Evolutionary conservation across 768 basidiomycete genomes (phyloP).

Genomic region (Leccinum boreale): DNA sequence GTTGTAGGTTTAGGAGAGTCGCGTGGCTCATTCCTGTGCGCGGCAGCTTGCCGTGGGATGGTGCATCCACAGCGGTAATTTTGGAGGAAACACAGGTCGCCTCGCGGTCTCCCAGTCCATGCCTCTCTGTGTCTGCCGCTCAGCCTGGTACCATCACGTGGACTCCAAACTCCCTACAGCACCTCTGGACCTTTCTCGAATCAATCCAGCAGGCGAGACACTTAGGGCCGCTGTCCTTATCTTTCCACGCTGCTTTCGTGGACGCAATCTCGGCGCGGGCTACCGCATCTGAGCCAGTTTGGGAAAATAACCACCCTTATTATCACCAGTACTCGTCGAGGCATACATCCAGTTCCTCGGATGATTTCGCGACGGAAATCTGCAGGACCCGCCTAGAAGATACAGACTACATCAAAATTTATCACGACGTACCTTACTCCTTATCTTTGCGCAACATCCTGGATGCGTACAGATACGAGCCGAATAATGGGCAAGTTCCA

Average conservation of each 20-base stretch:
- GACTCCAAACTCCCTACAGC: constrained; percentile 40
- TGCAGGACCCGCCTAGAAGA: constrained; percentile 25
- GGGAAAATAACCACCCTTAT: constrained; percentile 27
- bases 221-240: constrained; percentile 47
- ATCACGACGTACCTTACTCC: constrained; percentile 50
- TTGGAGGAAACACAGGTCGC: constrained; percentile 27
- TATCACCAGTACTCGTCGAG: constrained; percentile 14
- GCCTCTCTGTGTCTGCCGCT: constrained; percentile 12
- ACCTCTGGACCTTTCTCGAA: constrained; percentile 52
- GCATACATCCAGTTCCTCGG: constrained; percentile 3
- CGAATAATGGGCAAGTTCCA: constrained; percentile 4
- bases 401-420: constrained; percentile 55
- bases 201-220: constrained; percentile 34
- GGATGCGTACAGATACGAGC: constrained; percentile 46
- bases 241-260: constrained; percentile 40
- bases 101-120: constrained; percentile 18
- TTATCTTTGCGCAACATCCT: constrained; percentile 49
- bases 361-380: constrained; percentile 13
- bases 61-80: constrained; percentile 42
- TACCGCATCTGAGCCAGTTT: constrained; percentile 17
- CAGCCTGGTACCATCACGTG: constrained; percentile 39
- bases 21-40: constrained; percentile 61
- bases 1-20: constrained; percentile 36
- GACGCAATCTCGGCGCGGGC: constrained; percentile 9
- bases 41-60: constrained; percentile 48